Conservation (phyloP, 495 filamentous ascomycete species). For the Usnea hakonensis region DNA sequence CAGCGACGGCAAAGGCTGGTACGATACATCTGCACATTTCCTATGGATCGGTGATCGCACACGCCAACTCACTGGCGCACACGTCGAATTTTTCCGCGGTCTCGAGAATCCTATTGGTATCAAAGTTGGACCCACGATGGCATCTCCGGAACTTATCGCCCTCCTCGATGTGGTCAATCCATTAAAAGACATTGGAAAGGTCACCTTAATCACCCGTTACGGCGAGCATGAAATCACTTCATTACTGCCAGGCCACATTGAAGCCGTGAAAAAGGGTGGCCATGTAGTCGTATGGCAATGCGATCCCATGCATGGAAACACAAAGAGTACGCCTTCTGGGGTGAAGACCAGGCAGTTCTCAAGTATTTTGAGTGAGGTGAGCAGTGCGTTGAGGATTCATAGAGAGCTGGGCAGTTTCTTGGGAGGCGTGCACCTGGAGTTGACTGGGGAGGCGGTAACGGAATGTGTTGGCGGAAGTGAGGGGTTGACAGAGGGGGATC, state of each 20-base stretch:
- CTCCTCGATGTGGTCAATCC: constrained; percentile 85
- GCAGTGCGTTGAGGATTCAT: constrained; percentile 73
- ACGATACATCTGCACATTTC: constrained; percentile 92
- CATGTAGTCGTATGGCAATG: constrained; percentile 92
- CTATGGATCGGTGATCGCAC: constrained; percentile 98
- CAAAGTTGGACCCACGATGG: constrained; percentile 86
- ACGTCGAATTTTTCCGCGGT: constrained; percentile 95
- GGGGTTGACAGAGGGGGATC: constrained; percentile 76
- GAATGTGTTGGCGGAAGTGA: constrained; percentile 92
- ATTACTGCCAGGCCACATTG: constrained; percentile 74
- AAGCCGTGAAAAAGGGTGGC: constrained; percentile 60
- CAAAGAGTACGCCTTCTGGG: constrained; percentile 49
- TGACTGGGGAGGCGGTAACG: constrained; percentile 93
- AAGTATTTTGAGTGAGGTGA: constrained; percentile 77
- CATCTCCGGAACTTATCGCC: constrained; percentile 58
- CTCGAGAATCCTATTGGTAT: constrained; percentile 93
- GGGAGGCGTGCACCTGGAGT: constrained; percentile 88
- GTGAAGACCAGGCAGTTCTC: constrained; percentile 87
- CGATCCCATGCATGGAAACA: constrained; percentile 93
- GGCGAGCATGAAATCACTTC: constrained; percentile 63
- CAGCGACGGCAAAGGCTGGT: constrained; percentile 47
- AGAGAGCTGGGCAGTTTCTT: constrained; percentile 72
- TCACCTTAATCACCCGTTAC: constrained; percentile 94
- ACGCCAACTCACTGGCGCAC: constrained; percentile 80
- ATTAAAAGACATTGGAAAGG: constrained; percentile 69